A percentile compares a stretch with the other conserved stretches of the same genome.
phyloP scores from a whole-genome alignment of 2,329 filamentous ascomycete species.

The Gaeumannomyces sp. region DNA sequence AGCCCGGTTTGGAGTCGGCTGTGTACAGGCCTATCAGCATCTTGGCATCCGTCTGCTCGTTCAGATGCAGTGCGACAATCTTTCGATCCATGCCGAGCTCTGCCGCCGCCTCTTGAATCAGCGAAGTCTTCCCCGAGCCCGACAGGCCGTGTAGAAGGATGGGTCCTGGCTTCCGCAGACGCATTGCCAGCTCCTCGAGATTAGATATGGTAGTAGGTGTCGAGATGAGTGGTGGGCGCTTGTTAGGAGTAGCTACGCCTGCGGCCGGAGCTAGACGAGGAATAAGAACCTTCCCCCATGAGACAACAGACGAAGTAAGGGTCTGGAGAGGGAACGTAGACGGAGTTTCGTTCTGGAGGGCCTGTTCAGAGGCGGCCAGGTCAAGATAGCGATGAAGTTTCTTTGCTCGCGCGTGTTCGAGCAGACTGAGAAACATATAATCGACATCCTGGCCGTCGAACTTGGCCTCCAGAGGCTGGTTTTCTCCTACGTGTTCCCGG shows the following conservation, averaged over 20 bases:
- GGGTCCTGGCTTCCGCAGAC: slow-evolving; percentile 62
- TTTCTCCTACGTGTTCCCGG: slow-evolving; percentile 53
- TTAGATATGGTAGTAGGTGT: slow-evolving; percentile 71
- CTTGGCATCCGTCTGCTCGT: slow-evolving; percentile 97
- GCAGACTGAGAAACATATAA: slow-evolving; percentile 63
- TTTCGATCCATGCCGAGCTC: slow-evolving; percentile 70
- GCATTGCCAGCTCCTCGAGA: slow-evolving; percentile 59
- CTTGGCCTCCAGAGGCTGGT: slow-evolving; percentile 56
- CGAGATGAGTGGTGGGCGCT: slow-evolving; percentile 51
- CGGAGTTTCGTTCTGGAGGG: slow-evolving; percentile 17
- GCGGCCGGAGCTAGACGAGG: slow-evolving; percentile 42
- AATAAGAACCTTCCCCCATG: slow-evolving; percentile 61
- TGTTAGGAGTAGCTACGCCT: slow-evolving; percentile 34
- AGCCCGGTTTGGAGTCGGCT: slow-evolving; percentile 78
- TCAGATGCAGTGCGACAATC: slow-evolving; percentile 92
- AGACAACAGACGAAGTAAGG: slow-evolving; percentile 55
- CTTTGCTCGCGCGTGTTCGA: slow-evolving; percentile 49
- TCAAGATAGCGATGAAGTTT: slow-evolving; percentile 35
- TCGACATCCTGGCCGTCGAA: slow-evolving; percentile 75
- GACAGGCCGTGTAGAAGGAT: slow-evolving; percentile 76
- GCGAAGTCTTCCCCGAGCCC: slow-evolving; percentile 84
- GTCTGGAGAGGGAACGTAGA: slow-evolving; percentile 20
- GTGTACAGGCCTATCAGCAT: slow-evolving; percentile 92
- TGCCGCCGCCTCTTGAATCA: slow-evolving; percentile 75
- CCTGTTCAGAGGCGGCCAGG: slow-evolving; percentile 21